A percentile compares a stretch with the other conserved stretches of the same genome.
These are phyloP conservation scores for Tetrahymena malaccensis DNA, from an alignment of 73 alveolate species.

Conservation along the genomic window DNA sequence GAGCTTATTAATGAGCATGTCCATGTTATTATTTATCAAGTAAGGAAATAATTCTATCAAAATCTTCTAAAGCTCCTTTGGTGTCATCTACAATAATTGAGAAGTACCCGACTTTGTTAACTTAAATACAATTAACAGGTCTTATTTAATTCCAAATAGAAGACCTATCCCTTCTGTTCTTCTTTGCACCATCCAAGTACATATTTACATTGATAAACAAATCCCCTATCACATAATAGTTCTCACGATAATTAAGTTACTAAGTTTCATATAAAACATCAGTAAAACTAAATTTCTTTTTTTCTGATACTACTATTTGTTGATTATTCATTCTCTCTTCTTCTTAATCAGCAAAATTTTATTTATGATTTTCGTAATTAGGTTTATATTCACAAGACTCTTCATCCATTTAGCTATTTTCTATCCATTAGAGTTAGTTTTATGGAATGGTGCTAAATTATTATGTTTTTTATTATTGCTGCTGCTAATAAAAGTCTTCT, in stretches of 20 bases:
- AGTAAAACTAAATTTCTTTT: not conserved
- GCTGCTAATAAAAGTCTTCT: not conserved
- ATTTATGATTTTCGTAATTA: too few species aligned
- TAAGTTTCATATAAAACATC: not conserved
- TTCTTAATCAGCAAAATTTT: too few species aligned
- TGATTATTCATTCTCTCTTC: not conserved
- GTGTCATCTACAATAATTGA: not conserved
- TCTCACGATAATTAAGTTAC: not conserved
- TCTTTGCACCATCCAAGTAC: not conserved
- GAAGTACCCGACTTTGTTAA: not conserved
- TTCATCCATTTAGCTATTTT: too few species aligned
- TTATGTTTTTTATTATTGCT: not conserved
- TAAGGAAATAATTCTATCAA: not conserved
- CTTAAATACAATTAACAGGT: not conserved
- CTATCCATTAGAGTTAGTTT: not conserved
- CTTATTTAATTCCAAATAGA: not conserved
- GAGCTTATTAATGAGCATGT: not conserved
- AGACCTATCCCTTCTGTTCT: not conserved
- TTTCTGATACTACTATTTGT: not conserved
- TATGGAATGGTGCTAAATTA: not conserved
- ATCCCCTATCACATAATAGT: not conserved
- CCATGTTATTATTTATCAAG: not conserved
- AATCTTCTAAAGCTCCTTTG: not conserved
- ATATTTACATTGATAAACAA: not conserved
- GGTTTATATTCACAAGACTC: not conserved